Percentiles rank a stretch among this genome's conserved stretches.
phyloP scores from a whole-genome alignment of 176 grass and related monocot species.

The Phoenix roebelenii region DNA sequence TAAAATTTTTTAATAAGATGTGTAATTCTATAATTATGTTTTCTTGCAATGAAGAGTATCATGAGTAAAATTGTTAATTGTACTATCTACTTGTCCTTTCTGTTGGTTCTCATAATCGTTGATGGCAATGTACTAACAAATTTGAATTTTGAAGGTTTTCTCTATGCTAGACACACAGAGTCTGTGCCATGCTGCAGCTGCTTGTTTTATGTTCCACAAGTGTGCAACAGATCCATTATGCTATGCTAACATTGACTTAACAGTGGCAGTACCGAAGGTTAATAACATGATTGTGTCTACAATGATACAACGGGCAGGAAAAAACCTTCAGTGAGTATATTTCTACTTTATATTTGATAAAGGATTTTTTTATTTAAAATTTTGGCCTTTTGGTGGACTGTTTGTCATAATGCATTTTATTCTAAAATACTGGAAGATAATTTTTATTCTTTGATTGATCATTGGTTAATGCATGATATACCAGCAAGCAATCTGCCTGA shows the following conservation, averaged over 20 bases:
- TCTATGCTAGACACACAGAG: constrained; percentile 28
- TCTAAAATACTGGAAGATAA: too few relatives aligned
- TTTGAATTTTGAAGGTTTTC: constrained; percentile 23
- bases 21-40: too few relatives aligned
- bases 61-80: too few relatives aligned
- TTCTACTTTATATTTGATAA: not conserved
- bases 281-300: constrained; percentile 34
- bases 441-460: too few relatives aligned
- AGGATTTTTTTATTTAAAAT: too few relatives aligned
- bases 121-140: not conserved
- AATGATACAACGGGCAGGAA: constrained; percentile 38
- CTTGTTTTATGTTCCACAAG: constrained; percentile 30
- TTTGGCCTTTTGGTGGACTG: too few relatives aligned
- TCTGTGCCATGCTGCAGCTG: constrained; percentile 26
- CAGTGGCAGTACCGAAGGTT: constrained; percentile 3
- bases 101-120: not conserved
- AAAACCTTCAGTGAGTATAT: constrained; percentile 26
- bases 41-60: too few relatives aligned
- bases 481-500: too few relatives aligned
- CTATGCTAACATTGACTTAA: constrained; percentile 36
- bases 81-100: too few relatives aligned
- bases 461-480: too few relatives aligned
- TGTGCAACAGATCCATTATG: constrained; percentile 30
- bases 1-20: too few relatives aligned
- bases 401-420: too few relatives aligned